A percentile compares a stretch with the other conserved stretches of the same genome.
These are phyloP conservation scores for Staphylotrichum longicolle DNA, from an alignment of 495 filamentous ascomycete species.

Conservation along the genomic window DNA sequence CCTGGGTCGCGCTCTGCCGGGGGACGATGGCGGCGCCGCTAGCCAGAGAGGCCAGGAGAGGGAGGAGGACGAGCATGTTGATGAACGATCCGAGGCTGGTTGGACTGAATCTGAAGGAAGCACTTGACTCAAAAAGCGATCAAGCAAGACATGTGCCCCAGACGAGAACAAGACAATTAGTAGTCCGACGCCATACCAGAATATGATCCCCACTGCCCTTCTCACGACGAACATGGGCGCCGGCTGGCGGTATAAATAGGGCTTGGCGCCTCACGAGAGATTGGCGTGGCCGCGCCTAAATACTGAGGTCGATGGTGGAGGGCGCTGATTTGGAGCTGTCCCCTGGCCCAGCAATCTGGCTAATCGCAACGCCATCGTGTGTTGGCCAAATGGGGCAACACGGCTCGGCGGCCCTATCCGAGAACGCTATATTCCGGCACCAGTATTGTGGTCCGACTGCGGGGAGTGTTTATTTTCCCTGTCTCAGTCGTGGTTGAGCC, in stretches of 20 bases:
- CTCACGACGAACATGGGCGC: not conserved
- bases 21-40: not conserved
- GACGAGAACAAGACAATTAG: too few species aligned
- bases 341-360: constrained; percentile 19
- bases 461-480: not conserved
- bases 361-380: constrained; percentile 5
- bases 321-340: not conserved
- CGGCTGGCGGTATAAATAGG: not conserved
- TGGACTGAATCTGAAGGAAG: not conserved
- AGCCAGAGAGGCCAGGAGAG: constrained; percentile 7
- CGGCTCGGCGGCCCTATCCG: constrained; percentile 8
- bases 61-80: constrained; percentile 4
- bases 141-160: too few species aligned
- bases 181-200: too few species aligned
- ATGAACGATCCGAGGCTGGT: not conserved
- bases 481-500: not conserved
- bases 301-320: not conserved
- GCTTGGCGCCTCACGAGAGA: constrained; percentile 8
- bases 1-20: constrained; percentile 28
- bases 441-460: constrained; percentile 19
- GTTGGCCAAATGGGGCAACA: constrained; percentile 2
- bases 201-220: not conserved
- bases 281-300: constrained; percentile 18
- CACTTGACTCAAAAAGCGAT: too few species aligned
- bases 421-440: constrained; percentile 14